A percentile compares a stretch with the other conserved stretches of the same genome.
Evolutionary conservation across 768 basidiomycete species (phyloP).

Genomic region (Boletus fagicola): DNA sequence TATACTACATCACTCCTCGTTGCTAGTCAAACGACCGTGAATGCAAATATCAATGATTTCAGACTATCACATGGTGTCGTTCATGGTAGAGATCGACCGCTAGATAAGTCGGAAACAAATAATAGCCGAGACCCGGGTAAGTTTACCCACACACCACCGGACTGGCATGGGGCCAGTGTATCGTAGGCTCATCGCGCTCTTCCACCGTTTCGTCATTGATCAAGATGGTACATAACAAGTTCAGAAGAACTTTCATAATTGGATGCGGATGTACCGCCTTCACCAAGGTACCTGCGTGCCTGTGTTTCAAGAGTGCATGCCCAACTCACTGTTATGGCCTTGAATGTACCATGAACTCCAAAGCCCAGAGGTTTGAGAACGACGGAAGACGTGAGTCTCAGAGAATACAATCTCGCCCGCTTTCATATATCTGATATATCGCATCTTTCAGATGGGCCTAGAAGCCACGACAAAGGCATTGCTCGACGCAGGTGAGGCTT

Average conservation of each 20-base stretch:
- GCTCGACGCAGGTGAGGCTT: conserved; percentile 66
- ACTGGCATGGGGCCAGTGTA: no score
- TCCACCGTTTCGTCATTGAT: not conserved
- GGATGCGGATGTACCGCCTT: no score
- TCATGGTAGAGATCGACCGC: not conserved
- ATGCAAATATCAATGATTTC: not conserved
- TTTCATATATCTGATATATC: not conserved
- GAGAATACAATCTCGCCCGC: no score
- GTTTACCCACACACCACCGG: not conserved
- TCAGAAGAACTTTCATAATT: no score
- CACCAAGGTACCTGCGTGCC: no score
- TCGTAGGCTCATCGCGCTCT: no score
- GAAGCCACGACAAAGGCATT: conserved; percentile 66
- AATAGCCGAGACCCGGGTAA: not conserved
- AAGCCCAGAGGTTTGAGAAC: no score
- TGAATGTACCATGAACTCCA: not conserved
- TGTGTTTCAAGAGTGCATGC: not conserved
- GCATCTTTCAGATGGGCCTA: no score
- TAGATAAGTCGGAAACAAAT: not conserved
- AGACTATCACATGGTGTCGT: not conserved
- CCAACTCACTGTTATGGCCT: not conserved
- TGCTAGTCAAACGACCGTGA: not conserved
- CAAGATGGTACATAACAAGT: conserved; percentile 4
- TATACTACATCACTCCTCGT: not conserved
- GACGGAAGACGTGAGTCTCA: not conserved